Evolutionary conservation across 768 basidiomycete species (phyloP), one percentile per base, ranked within the genome.

Genomic region (Solioccasus polychromus): DNA sequence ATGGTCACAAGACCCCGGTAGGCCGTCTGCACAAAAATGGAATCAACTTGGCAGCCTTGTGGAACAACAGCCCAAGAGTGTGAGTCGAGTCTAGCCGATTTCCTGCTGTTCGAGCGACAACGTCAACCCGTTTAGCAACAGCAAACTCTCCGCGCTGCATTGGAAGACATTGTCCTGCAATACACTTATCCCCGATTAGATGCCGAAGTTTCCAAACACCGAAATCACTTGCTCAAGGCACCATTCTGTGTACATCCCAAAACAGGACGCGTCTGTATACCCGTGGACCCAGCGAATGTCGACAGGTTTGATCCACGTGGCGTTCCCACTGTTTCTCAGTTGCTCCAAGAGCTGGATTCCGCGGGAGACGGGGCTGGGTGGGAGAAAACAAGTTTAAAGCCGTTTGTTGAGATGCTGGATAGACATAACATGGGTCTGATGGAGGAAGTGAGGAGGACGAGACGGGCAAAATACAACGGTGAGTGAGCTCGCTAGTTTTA

Each of bases 171-270:
- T 48, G 74, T 96, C 37, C 71, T 99, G 11, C 87, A 92, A 55
- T 97, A 96, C 66, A 95, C 89, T 0, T 99, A 98, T 67, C 95
- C 95, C 1, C 83, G 96, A 11, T 78, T 99, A 43, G 96, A 99
- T 65, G 88, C 89, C 12, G 96, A 99, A 66, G 96, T 99, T 23
- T 94, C 93, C 3, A 95, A 98, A 60, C 91, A 94, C 61, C 79
- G 93, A 39, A 98, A 99, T 70, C 96, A 99, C 72, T 76, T 99
- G 71, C 79, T 99, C 43, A 99, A 99, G 68, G 87, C 92, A 18
- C 96, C 96, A 0, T 99, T 99, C 68, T 96, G 94, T 62, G 73
- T 98, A 0, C 96, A 99, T 66, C 96, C 96, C 0, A 90, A 90
- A 52, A 99, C 96, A 2, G 96, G 95, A 2, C 81, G 92, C 24